These are phyloP conservation scores for Calocybe gangraenosa DNA, from an alignment of 768 basidiomycete species.

Conservation along the genomic window DNA sequence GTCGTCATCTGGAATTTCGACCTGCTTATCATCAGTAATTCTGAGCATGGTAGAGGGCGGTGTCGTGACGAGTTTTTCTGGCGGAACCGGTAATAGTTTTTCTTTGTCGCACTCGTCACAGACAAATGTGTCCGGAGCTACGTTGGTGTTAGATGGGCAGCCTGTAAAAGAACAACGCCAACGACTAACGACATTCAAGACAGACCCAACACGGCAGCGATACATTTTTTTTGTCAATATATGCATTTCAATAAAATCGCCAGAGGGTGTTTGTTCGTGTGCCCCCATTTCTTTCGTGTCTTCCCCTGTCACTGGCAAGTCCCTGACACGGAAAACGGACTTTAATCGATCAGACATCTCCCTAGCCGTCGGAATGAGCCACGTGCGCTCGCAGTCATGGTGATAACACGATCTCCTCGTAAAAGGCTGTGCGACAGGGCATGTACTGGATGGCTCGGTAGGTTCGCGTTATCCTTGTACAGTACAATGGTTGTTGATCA, in stretches of 20 bases:
- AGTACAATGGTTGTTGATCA: too few species aligned
- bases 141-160: too few species aligned
- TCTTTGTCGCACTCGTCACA: slow-evolving; percentile 3
- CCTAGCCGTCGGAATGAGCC: slow-evolving; percentile 2
- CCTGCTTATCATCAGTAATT: background rate
- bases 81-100: background rate
- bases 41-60: background rate
- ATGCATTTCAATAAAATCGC: background rate
- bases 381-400: background rate
- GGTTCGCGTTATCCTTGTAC: too few species aligned
- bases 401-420: slow-evolving; percentile 1
- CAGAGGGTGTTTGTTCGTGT: background rate
- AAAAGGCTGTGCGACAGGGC: too few species aligned
- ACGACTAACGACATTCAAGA: background rate
- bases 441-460: too few species aligned
- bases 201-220: slow-evolving; percentile 3
- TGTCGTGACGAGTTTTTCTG: background rate
- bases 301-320: background rate
- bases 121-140: background rate
- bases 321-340: background rate
- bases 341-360: slow-evolving; percentile 6
- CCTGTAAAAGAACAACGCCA: too few species aligned
- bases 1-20: slow-evolving; percentile 1
- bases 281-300: background rate
- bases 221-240: background rate